Evolutionary conservation across 805 yeast species (phyloP).

Genomic region (Metschnikowia colocasiae): DNA sequence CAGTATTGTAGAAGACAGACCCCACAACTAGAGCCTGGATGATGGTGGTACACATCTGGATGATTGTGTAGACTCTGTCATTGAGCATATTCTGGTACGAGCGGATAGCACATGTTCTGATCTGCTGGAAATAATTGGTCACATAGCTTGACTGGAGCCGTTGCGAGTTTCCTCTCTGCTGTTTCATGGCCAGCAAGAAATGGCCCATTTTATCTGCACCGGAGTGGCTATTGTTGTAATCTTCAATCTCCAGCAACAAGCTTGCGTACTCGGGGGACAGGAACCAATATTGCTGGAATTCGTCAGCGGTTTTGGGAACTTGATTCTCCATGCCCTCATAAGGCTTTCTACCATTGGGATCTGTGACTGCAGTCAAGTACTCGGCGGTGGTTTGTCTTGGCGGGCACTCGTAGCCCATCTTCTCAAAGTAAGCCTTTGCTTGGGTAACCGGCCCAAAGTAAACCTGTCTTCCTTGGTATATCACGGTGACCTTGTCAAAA

Average conservation of each 20-base stretch:
- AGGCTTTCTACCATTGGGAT: slow-evolving; percentile 56
- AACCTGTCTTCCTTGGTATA: slow-evolving; percentile 59
- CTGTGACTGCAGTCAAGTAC: slow-evolving; percentile 61
- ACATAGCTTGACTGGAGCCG: slow-evolving; percentile 27
- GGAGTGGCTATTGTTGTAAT: slow-evolving; percentile 24
- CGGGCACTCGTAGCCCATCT: slow-evolving; percentile 61
- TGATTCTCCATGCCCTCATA: slow-evolving; percentile 45
- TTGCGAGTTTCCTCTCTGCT: slow-evolving; percentile 30
- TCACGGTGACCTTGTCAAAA: slow-evolving; percentile 59
- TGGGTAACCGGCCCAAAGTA: slow-evolving; percentile 51
- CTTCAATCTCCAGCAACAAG: slow-evolving; percentile 41
- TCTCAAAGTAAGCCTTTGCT: slow-evolving; percentile 51
- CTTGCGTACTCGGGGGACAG: slow-evolving; percentile 46
- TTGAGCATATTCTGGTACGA: slow-evolving; percentile 51
- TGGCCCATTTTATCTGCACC: slow-evolving; percentile 31
- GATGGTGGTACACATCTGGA: slow-evolving; percentile 48
- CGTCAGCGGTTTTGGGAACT: slow-evolving; percentile 53
- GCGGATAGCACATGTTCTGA: slow-evolving; percentile 47
- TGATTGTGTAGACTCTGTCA: slow-evolving; percentile 52
- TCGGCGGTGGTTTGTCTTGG: slow-evolving; percentile 65
- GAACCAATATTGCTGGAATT: slow-evolving; percentile 56
- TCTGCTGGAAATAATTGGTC: slow-evolving; percentile 19
- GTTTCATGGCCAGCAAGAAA: slow-evolving; percentile 20
- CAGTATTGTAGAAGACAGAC: slow-evolving; percentile 52
- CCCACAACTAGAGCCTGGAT: slow-evolving; percentile 57